Conservation (phyloP, 164 flowering plant species). For the Euptelea pleiosperma region DNA sequence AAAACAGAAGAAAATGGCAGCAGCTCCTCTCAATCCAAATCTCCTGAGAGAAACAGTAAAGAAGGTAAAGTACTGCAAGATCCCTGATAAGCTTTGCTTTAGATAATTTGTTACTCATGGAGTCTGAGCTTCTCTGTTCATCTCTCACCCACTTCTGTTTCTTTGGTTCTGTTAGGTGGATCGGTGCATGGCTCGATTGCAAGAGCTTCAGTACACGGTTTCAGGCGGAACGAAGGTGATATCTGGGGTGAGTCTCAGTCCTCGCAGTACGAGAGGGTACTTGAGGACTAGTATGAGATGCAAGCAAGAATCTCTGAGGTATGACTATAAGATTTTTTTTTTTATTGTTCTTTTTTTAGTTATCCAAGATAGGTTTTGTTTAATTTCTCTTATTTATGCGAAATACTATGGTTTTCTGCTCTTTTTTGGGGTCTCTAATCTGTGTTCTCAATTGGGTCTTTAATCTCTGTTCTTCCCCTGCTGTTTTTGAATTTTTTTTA, state of each 20-base stretch:
- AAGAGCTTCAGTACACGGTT: constrained; percentile 85
- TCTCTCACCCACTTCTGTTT: background rate
- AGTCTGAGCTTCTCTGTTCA: background rate
- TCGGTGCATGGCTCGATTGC: constrained; percentile 77
- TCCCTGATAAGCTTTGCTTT: background rate
- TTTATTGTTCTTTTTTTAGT: background rate
- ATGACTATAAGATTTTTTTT: background rate
- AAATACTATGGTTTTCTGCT: background rate
- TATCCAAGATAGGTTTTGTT: background rate
- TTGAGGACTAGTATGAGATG: constrained; percentile 73
- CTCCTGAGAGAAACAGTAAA: constrained; percentile 73
- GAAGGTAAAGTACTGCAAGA: constrained; percentile 42
- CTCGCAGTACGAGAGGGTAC: constrained; percentile 73
- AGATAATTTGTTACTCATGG: background rate
- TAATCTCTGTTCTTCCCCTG: background rate
- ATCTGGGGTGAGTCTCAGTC: constrained; percentile 65
- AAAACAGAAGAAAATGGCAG: constrained; percentile 52
- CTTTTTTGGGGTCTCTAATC: background rate
- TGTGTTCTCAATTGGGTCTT: background rate
- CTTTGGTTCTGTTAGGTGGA: constrained; percentile 56
- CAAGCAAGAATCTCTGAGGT: constrained; percentile 88
- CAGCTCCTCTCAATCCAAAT: constrained; percentile 67
- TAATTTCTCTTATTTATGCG: background rate
- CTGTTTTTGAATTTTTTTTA: background rate
- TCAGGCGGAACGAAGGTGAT: constrained; percentile 70